These are phyloP conservation scores for Dictyostelium firmibasis DNA, from an alignment of 78 protist genomes.

Conservation along the genomic window DNA sequence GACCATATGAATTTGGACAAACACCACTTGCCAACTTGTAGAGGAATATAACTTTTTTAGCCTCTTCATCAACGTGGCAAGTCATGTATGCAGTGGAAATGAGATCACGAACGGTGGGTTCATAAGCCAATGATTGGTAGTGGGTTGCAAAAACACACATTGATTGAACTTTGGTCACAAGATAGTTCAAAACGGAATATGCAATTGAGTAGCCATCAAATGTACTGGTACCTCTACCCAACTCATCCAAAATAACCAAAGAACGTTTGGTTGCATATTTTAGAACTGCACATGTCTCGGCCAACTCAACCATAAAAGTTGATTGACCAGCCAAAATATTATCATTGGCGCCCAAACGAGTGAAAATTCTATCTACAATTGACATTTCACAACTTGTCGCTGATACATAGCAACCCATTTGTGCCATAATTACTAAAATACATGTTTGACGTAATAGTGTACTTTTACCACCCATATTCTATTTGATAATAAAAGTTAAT, in stretches of 20 bases:
- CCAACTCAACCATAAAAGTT: slow-evolving; percentile 98
- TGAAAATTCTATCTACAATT: slow-evolving; percentile 96
- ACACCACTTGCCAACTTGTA: slow-evolving; percentile 91
- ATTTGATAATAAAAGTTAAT: no score
- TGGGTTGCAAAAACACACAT: slow-evolving; percentile 97
- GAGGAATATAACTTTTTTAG: slow-evolving; percentile 90
- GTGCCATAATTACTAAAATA: slow-evolving; percentile 95
- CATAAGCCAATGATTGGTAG: slow-evolving; percentile 94
- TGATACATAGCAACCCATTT: slow-evolving; percentile 97
- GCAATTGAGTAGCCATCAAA: slow-evolving; percentile 96
- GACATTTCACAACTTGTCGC: slow-evolving; percentile 89
- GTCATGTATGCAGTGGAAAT: slow-evolving; percentile 86
- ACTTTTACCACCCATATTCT: slow-evolving; percentile 93
- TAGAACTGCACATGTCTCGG: slow-evolving; percentile 89
- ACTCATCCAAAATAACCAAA: slow-evolving; percentile 98
- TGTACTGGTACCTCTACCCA: slow-evolving; percentile 97
- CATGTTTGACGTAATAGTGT: slow-evolving; percentile 94
- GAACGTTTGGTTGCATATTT: slow-evolving; percentile 90
- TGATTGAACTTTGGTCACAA: slow-evolving; percentile 70
- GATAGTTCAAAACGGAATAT: slow-evolving; percentile 82
- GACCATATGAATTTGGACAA: slow-evolving; percentile 92
- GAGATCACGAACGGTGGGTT: slow-evolving; percentile 42
- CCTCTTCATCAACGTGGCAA: slow-evolving; percentile 84
- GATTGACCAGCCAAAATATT: slow-evolving; percentile 94
- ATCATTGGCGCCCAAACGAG: slow-evolving; percentile 95